phyloP scores from a whole-genome alignment of 148 eudicot species.

The Amaranthus cruentus region DNA sequence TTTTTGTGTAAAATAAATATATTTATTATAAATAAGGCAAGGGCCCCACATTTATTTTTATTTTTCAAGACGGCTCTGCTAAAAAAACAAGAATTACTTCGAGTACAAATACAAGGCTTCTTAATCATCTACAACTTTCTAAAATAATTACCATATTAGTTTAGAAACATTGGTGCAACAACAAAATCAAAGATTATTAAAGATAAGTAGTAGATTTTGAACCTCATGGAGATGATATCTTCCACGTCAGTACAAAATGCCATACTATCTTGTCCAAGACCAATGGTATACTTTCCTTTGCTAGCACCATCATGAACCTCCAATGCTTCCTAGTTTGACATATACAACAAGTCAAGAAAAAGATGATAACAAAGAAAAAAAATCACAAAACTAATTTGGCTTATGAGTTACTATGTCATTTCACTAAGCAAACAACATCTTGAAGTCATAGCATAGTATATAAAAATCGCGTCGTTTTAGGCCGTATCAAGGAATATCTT shows the following conservation, averaged over 20 bases:
- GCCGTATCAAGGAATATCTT: too few species aligned
- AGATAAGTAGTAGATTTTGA: background rate
- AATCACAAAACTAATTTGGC: background rate
- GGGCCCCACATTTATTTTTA: too few species aligned
- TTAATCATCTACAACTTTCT: background rate
- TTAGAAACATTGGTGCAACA: background rate
- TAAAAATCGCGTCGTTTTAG: too few species aligned
- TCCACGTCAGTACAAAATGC: constrained; percentile 95
- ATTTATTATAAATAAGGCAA: too few species aligned
- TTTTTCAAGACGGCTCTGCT: too few species aligned
- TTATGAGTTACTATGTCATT: background rate
- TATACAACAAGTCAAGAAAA: background rate
- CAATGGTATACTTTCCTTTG: constrained; percentile 97
- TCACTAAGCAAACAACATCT: background rate
- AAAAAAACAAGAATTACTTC: background rate
- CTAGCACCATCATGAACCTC: constrained; percentile 96
- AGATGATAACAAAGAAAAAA: background rate
- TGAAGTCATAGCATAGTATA: background rate
- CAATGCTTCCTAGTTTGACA: constrained; percentile 57
- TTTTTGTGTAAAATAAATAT: too few species aligned
- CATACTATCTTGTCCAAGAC: constrained; percentile 99
- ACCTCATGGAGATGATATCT: constrained; percentile 99
- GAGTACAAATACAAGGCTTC: background rate
- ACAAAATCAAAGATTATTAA: background rate
- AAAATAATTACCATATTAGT: background rate